phyloP scores from a whole-genome alignment of 495 filamentous ascomycete genomes.

The Neurospora sp. region DNA sequence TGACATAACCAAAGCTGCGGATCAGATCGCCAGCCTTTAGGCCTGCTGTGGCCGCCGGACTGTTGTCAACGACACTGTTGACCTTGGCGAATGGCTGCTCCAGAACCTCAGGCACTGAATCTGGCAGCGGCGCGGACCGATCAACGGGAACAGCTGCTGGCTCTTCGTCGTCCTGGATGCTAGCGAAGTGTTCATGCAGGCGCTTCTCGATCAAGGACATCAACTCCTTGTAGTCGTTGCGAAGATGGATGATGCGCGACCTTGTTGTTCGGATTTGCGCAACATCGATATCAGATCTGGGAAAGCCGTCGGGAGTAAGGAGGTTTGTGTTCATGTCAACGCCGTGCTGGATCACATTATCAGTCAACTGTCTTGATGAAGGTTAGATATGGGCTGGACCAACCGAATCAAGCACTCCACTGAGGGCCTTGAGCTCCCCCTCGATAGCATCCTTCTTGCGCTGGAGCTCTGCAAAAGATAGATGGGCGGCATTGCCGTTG shows the following conservation, averaged over 20 bases:
- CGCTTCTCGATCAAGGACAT: conserved; percentile 74
- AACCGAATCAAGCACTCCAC: conserved; percentile 81
- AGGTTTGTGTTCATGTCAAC: conserved; percentile 88
- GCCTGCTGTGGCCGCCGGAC: conserved; percentile 78
- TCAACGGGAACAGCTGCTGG: neutral
- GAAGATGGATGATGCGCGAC: conserved; percentile 76
- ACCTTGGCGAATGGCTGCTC: conserved; percentile 82
- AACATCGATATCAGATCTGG: conserved; percentile 87
- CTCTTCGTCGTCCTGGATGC: conserved; percentile 29
- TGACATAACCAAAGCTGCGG: conserved; percentile 71
- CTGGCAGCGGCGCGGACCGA: conserved; percentile 15
- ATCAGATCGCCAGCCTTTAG: conserved; percentile 76
- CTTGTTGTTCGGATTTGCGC: conserved; percentile 90
- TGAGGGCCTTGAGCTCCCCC: conserved; percentile 71
- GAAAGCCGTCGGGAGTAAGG: conserved; percentile 87
- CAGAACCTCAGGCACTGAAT: conserved; percentile 30
- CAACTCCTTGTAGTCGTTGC: conserved; percentile 86
- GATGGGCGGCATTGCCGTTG: conserved; percentile 46
- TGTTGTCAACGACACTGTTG: conserved; percentile 66
- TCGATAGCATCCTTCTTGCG: conserved; percentile 73
- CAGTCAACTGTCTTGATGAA: conserved; percentile 5
- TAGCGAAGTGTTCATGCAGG: conserved; percentile 70
- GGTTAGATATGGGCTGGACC: conserved; percentile 17
- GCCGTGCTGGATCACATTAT: conserved; percentile 53
- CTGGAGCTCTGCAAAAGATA: conserved; percentile 50